Evolutionary conservation across 106 monocot species (phyloP).

Genomic region (Vanilla planifolia): DNA sequence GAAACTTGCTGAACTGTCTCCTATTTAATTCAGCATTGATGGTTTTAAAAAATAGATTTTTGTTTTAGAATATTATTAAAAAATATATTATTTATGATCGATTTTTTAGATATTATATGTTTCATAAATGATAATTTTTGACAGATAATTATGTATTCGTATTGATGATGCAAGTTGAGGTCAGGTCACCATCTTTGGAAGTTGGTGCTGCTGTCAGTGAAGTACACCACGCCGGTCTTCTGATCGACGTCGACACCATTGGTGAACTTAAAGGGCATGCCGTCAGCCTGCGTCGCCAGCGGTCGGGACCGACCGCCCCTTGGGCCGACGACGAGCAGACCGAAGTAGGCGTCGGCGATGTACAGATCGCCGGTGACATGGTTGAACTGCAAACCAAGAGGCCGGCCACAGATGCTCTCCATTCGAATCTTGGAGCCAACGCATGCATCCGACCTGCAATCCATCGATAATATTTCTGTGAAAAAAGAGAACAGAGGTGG

Average conservation of each 20-base stretch:
- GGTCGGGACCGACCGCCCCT: slow-evolving; percentile 21
- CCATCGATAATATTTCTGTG: no score
- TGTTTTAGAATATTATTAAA: no score
- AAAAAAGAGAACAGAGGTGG: no score
- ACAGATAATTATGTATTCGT: no score
- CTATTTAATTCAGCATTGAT: no score
- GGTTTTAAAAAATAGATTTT: no score
- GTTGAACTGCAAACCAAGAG: slow-evolving; percentile 41
- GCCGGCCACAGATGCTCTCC: slow-evolving; percentile 43
- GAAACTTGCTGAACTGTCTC: no score
- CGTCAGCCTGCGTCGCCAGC: slow-evolving; percentile 18
- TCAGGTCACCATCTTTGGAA: slow-evolving; percentile 32
- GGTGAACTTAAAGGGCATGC: slow-evolving; percentile 35
- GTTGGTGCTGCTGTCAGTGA: slow-evolving; percentile 45
- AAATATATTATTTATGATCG: no score
- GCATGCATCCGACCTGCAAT: background rate
- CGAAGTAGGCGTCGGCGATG: slow-evolving; percentile 45
- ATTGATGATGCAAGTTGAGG: background rate
- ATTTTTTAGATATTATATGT: no score
- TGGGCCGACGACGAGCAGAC: slow-evolving; percentile 28
- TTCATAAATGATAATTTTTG: no score
- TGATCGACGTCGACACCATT: slow-evolving; percentile 58
- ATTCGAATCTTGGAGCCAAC: background rate
- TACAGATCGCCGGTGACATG: slow-evolving; percentile 31
- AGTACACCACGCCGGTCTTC: slow-evolving; percentile 38